A percentile compares a stretch with the other conserved stretches of the same genome.
phyloP scores from a whole-genome alignment of 2,329 filamentous ascomycete species.

The Trichoderma citrinoviride region DNA sequence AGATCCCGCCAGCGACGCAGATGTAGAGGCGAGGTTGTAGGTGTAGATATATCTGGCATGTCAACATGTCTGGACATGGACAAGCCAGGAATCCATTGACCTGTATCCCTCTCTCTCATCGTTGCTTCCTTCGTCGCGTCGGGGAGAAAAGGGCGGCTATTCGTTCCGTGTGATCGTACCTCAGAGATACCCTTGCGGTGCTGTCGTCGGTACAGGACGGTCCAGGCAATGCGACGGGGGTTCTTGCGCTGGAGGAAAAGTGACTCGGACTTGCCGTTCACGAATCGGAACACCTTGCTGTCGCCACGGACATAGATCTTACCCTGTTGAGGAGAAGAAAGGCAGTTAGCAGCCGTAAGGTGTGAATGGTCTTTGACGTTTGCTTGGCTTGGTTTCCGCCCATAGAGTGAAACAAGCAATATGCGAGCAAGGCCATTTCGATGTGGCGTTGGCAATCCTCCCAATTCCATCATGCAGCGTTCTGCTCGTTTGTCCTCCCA shows the following conservation, averaged over 20 bases:
- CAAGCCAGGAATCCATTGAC: neutral
- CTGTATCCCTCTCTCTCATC: neutral
- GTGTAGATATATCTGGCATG: neutral
- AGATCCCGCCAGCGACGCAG: neutral
- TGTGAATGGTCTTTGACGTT: neutral
- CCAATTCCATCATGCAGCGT: neutral
- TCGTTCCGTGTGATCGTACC: constrained; percentile 59
- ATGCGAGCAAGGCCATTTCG: neutral
- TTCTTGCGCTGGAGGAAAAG: constrained; percentile 99
- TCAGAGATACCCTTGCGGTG: constrained; percentile 99
- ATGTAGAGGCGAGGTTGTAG: neutral
- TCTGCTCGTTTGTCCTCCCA: neutral
- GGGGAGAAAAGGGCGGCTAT: neutral
- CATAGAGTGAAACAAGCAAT: no score
- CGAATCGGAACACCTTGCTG: constrained; percentile 99
- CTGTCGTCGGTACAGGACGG: constrained; percentile 94
- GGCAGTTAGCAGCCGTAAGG: constrained; percentile 6
- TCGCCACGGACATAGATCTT: constrained; percentile 99
- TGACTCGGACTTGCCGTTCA: constrained; percentile 99
- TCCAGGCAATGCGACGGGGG: constrained; percentile 99
- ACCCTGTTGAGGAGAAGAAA: constrained; percentile 59
- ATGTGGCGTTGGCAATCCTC: neutral
- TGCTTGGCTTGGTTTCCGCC: neutral
- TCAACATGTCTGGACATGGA: neutral
- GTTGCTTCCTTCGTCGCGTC: neutral